Percentiles rank a stretch among this genome's conserved stretches.
Conservation (phyloP, 768 basidiomycete species). For the Sarcodon sp. region DNA sequence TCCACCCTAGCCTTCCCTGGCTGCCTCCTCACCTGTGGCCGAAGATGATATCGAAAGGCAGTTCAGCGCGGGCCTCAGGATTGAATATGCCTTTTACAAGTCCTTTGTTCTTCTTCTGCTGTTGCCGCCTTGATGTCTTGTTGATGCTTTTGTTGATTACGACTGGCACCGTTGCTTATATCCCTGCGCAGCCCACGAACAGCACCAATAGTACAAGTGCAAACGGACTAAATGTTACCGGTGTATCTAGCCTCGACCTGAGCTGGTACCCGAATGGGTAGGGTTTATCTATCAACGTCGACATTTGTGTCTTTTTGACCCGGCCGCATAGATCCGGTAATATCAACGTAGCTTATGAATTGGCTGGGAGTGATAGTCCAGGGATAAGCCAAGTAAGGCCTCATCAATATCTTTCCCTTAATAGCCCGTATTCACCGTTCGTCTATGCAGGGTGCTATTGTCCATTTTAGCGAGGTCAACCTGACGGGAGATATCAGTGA, state of each 20-base stretch:
- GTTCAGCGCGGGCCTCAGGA: too few species aligned
- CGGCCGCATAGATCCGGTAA: constrained; percentile 33
- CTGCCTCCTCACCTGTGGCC: too few species aligned
- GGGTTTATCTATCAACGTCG: constrained; percentile 1
- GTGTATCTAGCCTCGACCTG: constrained; percentile 43
- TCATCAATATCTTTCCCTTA: background rate
- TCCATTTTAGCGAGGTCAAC: constrained; percentile 67
- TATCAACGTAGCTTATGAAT: constrained; percentile 41
- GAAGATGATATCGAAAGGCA: too few species aligned
- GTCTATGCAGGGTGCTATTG: constrained; percentile 55
- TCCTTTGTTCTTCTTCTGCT: too few species aligned
- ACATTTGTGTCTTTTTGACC: constrained; percentile 5
- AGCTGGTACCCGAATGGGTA: constrained; percentile 45
- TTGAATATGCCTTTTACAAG: too few species aligned
- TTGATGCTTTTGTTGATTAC: background rate
- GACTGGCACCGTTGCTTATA: constrained; percentile 30
- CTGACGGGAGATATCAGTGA: constrained; percentile 32
- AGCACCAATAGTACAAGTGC: constrained; percentile 31
- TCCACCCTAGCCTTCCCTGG: too few species aligned
- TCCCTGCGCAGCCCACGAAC: constrained; percentile 67
- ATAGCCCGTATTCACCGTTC: background rate
- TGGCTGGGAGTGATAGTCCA: constrained; percentile 33
- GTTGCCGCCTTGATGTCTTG: background rate
- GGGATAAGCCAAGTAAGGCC: constrained; percentile 40
- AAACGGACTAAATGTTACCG: constrained; percentile 37